Percentiles rank a stretch among this genome's conserved stretches.
Conservation (phyloP, 805 yeast genomes). For the Clavispora santaluciae region DNA sequence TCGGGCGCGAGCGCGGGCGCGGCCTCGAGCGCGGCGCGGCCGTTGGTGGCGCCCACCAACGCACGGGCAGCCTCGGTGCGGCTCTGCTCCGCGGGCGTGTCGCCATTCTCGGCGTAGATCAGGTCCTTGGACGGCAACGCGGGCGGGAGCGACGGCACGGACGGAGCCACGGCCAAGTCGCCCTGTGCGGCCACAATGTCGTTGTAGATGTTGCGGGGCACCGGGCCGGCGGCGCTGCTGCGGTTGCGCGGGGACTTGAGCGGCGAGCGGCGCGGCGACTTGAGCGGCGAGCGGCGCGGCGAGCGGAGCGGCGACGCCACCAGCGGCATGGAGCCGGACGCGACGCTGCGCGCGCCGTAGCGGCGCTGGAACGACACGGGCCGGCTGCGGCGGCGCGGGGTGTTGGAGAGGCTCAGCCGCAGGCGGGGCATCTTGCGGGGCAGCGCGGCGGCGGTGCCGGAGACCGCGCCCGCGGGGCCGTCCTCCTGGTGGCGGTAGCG, state of each 20-base stretch:
- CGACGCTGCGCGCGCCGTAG: conserved; percentile 20
- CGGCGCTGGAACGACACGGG: conserved; percentile 42
- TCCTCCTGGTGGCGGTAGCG: conserved; percentile 41
- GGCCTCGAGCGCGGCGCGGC: conserved; percentile 1
- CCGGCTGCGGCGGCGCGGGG: conserved; percentile 20
- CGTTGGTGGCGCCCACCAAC: background rate
- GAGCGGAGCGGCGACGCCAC: conserved; percentile 6
- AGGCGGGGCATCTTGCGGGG: conserved; percentile 11
- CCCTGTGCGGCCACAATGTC: conserved; percentile 37
- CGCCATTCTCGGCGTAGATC: conserved; percentile 9
- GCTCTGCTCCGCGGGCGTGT: background rate
- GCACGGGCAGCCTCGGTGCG: background rate
- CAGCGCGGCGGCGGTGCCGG: conserved; percentile 13
- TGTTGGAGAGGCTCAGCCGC: conserved; percentile 7
- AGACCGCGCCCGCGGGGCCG: conserved; percentile 17
- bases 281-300: conserved; percentile 29
- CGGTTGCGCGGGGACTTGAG: conserved; percentile 20
- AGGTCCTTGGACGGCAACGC: conserved; percentile 39
- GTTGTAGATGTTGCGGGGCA: conserved; percentile 41
- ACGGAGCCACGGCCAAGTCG: conserved; percentile 8
- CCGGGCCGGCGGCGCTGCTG: conserved; percentile 18
- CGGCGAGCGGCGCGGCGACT: conserved; percentile 17
- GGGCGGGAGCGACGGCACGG: conserved; percentile 31
- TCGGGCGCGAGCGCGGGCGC: background rate
- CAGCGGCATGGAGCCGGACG: background rate